Conservation (phyloP, 768 basidiomycete genomes). For the Crepidotus variabilis region DNA sequence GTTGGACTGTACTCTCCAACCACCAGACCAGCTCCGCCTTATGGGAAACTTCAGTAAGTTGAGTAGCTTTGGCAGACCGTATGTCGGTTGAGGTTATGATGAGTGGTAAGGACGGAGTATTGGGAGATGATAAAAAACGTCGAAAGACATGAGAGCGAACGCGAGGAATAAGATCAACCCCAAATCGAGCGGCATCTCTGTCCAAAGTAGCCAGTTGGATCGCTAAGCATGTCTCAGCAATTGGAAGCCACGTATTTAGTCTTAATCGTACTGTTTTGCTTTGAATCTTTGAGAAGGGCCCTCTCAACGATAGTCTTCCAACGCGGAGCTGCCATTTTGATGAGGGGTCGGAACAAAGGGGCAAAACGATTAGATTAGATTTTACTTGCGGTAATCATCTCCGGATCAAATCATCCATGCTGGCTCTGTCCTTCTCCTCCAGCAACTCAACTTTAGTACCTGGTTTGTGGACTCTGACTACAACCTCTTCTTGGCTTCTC, state of each 20-base stretch:
- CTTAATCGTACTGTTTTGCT: slow-evolving; percentile 31
- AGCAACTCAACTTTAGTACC: too few species aligned
- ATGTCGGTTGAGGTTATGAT: slow-evolving; percentile 69
- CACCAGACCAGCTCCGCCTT: slow-evolving; percentile 72
- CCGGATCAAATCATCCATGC: too few species aligned
- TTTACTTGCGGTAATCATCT: too few species aligned
- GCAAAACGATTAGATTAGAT: too few species aligned
- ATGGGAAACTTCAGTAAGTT: slow-evolving; percentile 41
- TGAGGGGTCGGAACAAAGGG: too few species aligned
- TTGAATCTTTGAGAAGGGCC: slow-evolving; percentile 35
- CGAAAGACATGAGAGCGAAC: slow-evolving; percentile 69
- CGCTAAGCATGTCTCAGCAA: slow-evolving; percentile 42
- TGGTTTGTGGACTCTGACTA: too few species aligned
- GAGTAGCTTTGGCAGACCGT: slow-evolving; percentile 65
- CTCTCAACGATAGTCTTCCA: slow-evolving; percentile 46
- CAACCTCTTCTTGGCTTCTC: too few species aligned
- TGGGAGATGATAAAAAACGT: slow-evolving; percentile 42
- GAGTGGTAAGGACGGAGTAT: slow-evolving; percentile 47
- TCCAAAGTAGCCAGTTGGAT: slow-evolving; percentile 60
- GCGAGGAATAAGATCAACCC: slow-evolving; percentile 36
- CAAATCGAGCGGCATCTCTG: slow-evolving; percentile 13
- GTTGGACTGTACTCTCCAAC: slow-evolving; percentile 62
- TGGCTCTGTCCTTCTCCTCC: too few species aligned
- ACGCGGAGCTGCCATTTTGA: too few species aligned
- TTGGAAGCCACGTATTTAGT: not conserved